These are phyloP conservation scores for Arabidopsis thaliana DNA, from an alignment of 345 rosid genomes.

Conservation along the genomic window DNA sequence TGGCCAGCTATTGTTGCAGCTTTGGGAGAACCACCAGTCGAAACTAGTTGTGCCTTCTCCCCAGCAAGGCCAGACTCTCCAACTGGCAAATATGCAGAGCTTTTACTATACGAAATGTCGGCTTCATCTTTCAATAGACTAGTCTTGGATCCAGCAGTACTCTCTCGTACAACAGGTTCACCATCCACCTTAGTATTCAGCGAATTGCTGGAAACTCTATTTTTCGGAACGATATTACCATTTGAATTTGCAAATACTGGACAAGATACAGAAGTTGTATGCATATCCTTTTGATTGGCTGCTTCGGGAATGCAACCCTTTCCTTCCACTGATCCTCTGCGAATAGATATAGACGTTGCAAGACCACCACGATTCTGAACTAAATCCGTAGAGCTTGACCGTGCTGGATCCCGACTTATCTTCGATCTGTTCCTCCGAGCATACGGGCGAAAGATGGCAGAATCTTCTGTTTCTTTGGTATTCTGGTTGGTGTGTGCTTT, in stretches of 20 bases:
- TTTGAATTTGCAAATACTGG: conserved; percentile 55
- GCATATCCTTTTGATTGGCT: conserved; percentile 58
- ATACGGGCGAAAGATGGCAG: conserved; percentile 92
- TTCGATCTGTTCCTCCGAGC: conserved; percentile 91
- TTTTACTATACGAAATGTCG: conserved; percentile 47
- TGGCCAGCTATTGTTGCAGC: conserved; percentile 48
- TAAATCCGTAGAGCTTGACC: conserved; percentile 75
- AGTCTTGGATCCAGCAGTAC: conserved; percentile 42
- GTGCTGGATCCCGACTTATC: conserved; percentile 78
- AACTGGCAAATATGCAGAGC: conserved; percentile 35
- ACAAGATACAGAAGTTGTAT: conserved; percentile 47
- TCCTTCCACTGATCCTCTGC: conserved; percentile 56
- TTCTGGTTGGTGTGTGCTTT: conserved; percentile 61
- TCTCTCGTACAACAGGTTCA: conserved; percentile 47
- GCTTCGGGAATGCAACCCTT: conserved; percentile 59
- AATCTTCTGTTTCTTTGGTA: conserved; percentile 89
- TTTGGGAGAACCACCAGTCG: conserved; percentile 30
- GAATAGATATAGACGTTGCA: conserved; percentile 58
- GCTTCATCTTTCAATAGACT: conserved; percentile 46
- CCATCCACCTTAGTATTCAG: conserved; percentile 47
- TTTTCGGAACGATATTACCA: conserved; percentile 58
- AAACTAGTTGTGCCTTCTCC: conserved; percentile 41
- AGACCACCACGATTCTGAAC: conserved; percentile 69
- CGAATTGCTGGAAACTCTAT: conserved; percentile 48
- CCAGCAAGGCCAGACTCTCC: conserved; percentile 48